Percentiles rank a stretch among this genome's conserved stretches.
Evolutionary conservation across 371 early-diverging fungal species (phyloP).

Genomic region (Circinella umbellata): DNA sequence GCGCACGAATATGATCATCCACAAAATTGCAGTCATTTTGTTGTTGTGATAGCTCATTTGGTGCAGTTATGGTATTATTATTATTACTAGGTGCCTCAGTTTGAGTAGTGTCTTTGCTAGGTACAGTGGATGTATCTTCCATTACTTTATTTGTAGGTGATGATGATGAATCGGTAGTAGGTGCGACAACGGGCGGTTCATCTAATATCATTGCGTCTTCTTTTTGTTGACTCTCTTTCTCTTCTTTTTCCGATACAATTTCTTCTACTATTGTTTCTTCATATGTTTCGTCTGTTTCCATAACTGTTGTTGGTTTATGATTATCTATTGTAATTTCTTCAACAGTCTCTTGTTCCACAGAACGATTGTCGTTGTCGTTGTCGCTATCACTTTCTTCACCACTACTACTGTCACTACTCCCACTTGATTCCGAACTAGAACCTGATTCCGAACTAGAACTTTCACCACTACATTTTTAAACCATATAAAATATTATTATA

Average conservation of each 20-base stretch:
- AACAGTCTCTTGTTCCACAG: background rate
- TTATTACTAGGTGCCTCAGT: background rate
- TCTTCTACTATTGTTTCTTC: no score
- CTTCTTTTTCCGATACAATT: no score
- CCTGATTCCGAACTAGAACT: background rate
- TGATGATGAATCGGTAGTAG: background rate
- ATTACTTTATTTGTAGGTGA: background rate
- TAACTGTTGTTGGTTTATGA: background rate
- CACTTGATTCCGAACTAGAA: background rate
- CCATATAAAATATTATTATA: no score
- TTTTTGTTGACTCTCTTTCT: background rate
- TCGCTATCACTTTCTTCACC: conserved; percentile 1
- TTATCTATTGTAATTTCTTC: no score
- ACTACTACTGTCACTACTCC: background rate
- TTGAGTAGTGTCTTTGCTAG: background rate
- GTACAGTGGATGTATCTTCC: background rate
- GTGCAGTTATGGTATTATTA: background rate
- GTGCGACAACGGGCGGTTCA: background rate
- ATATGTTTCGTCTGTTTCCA: no score
- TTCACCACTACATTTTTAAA: background rate
- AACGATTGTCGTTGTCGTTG: background rate
- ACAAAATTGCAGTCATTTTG: background rate
- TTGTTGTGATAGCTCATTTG: background rate
- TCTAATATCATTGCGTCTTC: background rate
- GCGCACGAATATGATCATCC: background rate